Evolutionary conservation across 257 asterid species (phyloP).

Genomic region (Avicennia marina): DNA sequence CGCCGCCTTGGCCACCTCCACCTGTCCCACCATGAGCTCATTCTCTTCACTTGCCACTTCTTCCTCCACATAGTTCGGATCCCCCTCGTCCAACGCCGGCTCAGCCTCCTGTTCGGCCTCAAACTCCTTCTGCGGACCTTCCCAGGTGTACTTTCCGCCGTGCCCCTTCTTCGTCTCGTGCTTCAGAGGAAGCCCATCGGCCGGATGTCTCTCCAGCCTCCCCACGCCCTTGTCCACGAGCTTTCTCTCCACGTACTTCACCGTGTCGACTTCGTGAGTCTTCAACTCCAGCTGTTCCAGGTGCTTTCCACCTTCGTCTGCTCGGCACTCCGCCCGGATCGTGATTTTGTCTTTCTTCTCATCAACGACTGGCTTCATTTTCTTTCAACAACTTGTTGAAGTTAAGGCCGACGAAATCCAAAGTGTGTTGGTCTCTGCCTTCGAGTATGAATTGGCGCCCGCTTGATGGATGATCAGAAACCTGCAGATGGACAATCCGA

Average conservation of each 20-base stretch:
- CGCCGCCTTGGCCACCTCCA: slow-evolving; percentile 51
- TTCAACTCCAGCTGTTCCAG: slow-evolving; percentile 41
- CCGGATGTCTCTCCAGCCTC: slow-evolving; percentile 70
- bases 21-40: slow-evolving; percentile 39
- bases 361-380: slow-evolving; percentile 45
- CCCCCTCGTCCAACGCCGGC: slow-evolving; percentile 49
- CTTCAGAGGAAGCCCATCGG: slow-evolving; percentile 66
- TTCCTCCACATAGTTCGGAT: slow-evolving; percentile 52
- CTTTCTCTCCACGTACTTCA: slow-evolving; percentile 45
- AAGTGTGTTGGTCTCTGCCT: no score
- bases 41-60: slow-evolving; percentile 10
- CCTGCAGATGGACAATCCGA: background rate
- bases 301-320: slow-evolving; percentile 44
- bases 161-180: slow-evolving; percentile 75
- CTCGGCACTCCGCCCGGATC: slow-evolving; percentile 46
- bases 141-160: slow-evolving; percentile 80
- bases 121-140: slow-evolving; percentile 51
- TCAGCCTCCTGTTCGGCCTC: slow-evolving; percentile 32
- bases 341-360: slow-evolving; percentile 30
- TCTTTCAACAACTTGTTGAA: no score
- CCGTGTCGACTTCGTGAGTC: slow-evolving; percentile 34
- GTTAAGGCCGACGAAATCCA: no score
- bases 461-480: background rate
- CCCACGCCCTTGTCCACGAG: slow-evolving; percentile 46
- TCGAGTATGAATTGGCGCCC: no score